phyloP scores from a whole-genome alignment of 176 grass and related monocot species.

The Cenchrus fungigraminus region DNA sequence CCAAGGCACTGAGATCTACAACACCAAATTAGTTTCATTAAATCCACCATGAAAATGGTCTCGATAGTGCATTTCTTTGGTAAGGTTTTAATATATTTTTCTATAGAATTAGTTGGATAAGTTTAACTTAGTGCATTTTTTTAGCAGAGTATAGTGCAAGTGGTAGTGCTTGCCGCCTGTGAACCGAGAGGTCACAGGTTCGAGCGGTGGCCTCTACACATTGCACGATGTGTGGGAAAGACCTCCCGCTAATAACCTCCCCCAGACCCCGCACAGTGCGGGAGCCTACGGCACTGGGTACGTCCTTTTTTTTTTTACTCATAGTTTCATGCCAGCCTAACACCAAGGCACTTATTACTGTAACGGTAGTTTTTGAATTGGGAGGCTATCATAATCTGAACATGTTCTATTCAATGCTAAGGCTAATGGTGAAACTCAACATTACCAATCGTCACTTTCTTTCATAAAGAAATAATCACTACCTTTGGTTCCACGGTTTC shows the following conservation, averaged over 20 bases:
- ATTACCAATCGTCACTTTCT: background rate
- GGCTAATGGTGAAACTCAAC: background rate
- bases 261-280: too few species aligned
- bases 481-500: background rate
- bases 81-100: too few species aligned
- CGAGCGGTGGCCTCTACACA: too few species aligned
- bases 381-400: background rate
- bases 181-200: too few species aligned
- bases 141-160: background rate
- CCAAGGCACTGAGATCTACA: background rate
- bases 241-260: too few species aligned
- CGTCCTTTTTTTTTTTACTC: background rate
- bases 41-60: too few species aligned
- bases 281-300: too few species aligned
- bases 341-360: background rate
- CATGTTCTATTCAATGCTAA: background rate
- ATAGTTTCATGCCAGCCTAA: slow-evolving; percentile 23
- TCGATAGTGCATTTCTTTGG: too few species aligned
- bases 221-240: too few species aligned
- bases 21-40: too few species aligned
- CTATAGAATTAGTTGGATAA: too few species aligned
- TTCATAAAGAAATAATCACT: background rate
- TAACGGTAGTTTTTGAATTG: slow-evolving; percentile 15
- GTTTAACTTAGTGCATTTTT: background rate
- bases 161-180: too few species aligned